Conservation (phyloP, 768 basidiomycete genomes). For the Bullera alba region DNA sequence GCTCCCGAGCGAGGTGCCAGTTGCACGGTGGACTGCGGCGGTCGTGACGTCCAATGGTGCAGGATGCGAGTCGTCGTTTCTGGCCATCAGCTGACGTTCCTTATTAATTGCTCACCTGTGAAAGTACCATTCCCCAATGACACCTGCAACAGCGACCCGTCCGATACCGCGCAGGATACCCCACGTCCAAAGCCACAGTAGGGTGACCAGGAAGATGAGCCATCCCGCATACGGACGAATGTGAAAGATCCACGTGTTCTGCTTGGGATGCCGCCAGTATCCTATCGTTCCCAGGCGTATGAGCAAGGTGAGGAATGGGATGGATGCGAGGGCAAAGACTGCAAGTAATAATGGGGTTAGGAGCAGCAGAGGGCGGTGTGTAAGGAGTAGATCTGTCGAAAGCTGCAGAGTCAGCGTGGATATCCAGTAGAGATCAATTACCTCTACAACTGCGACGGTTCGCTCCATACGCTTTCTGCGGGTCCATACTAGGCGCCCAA, state of each 20-base stretch:
- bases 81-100: neutral
- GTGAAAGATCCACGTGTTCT: conserved; percentile 52
- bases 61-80: conserved; percentile 23
- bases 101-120: conserved; percentile 50
- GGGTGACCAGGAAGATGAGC: conserved; percentile 57
- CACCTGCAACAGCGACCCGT: conserved; percentile 67
- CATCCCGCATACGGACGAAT: conserved; percentile 63
- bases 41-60: conserved; percentile 57
- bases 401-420: conserved; percentile 20
- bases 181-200: conserved; percentile 67
- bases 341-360: conserved; percentile 42
- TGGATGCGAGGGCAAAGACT: conserved; percentile 35
- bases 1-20: conserved; percentile 73
- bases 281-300: conserved; percentile 44
- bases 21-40: conserved; percentile 68
- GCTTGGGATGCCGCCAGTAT: conserved; percentile 45
- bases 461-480: conserved; percentile 60
- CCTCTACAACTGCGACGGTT: conserved; percentile 47
- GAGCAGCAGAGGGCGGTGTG: conserved; percentile 43
- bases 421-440: conserved; percentile 9
- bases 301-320: conserved; percentile 43
- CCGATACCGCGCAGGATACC: conserved; percentile 71
- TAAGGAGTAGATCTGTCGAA: conserved; percentile 40
- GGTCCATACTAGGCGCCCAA: conserved; percentile 53
- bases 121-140: conserved; percentile 91